Evolutionary conservation across 441 rosid genomes (phyloP), one percentile per base, ranked within the genome.

Genomic region (Melastoma candidum): DNA sequence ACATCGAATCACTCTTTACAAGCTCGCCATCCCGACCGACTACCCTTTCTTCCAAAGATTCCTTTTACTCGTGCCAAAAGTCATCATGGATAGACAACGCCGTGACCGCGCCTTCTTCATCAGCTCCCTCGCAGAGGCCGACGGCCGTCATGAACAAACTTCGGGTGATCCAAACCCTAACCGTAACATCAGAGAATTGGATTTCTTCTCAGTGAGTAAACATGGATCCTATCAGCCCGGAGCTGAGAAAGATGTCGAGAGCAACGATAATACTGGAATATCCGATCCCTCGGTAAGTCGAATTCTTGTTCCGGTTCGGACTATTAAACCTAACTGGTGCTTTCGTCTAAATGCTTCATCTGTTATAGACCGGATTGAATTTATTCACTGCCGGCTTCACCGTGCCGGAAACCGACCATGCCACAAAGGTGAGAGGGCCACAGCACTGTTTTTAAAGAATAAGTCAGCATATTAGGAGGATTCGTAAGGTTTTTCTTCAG

Each of bases 101-200:
- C 81, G 71, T 12, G 88, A 83, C 63, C 66, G 72, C 64, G 65
- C 66, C 26, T 71, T 85, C 70, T 65, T 85, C 45, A 14, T n/a
- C 48, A 3, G 7, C 13, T 12, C 47, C 59, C 59, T 14, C 24
- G 1, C 3, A 17, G 44, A 41, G 24, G 13, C 4, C 22, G 24
- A 2, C 53, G 5, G 11, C 53, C 7, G 53, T 29, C 27, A 26
- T 7, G 59, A 69, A 65, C 61, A 74, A 58, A 57, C 71, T 61
- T 66, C 46, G 62, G 44, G 41, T 55, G 36, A 3, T 56, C 57
- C 3, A 64, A 62, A 55, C 39, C 46, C 0, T 11, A 64, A 66
- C 44, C 64, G 74, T n/a, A 60, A 66, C 29, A 76, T 84, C 60
- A 72, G 75, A 76, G 90, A 84, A 74, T 67, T 82, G 49, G 94